phyloP scores from a whole-genome alignment of 768 basidiomycete species.

The Hebeloma cylindrosporum region DNA sequence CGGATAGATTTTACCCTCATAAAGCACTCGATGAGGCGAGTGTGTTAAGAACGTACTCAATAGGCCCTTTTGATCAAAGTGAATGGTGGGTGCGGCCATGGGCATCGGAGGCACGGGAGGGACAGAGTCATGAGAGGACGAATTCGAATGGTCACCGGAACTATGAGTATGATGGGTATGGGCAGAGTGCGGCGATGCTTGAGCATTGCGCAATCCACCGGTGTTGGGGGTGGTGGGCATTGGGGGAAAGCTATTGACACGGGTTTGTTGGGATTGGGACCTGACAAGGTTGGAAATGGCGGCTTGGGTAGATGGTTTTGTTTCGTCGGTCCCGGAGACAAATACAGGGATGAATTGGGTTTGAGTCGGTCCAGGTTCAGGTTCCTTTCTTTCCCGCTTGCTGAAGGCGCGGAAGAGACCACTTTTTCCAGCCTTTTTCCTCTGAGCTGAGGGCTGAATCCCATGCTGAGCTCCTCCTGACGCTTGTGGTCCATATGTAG shows the following conservation, averaged over 20 bases:
- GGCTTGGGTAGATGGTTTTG: not conserved
- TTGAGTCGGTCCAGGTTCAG: conserved; percentile 16
- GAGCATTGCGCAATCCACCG: too few species aligned
- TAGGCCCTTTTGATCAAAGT: conserved; percentile 40
- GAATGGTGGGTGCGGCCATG: conserved; percentile 30
- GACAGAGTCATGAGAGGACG: conserved; percentile 6
- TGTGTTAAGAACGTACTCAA: conserved; percentile 60
- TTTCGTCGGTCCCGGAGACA: conserved; percentile 13
- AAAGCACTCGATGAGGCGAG: conserved; percentile 62
- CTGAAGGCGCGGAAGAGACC: conserved; percentile 51
- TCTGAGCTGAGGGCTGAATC: conserved; percentile 20
- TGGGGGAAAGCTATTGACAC: conserved; percentile 20
- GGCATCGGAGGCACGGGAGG: conserved; percentile 22
- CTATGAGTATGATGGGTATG: not conserved
- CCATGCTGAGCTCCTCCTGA: conserved; percentile 18
- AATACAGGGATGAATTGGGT: conserved; percentile 29
- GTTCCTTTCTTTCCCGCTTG: conserved; percentile 20
- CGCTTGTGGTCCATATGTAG: conserved; percentile 27
- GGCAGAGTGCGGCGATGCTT: not conserved
- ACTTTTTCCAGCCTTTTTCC: conserved; percentile 34
- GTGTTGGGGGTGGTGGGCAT: conserved; percentile 25
- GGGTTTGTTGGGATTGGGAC: not conserved
- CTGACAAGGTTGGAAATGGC: not conserved
- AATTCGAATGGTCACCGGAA: not conserved
- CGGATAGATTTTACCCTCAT: conserved; percentile 55